These are phyloP conservation scores for Mycena chlorophos DNA, from an alignment of 768 basidiomycete genomes.

Conservation along the genomic window DNA sequence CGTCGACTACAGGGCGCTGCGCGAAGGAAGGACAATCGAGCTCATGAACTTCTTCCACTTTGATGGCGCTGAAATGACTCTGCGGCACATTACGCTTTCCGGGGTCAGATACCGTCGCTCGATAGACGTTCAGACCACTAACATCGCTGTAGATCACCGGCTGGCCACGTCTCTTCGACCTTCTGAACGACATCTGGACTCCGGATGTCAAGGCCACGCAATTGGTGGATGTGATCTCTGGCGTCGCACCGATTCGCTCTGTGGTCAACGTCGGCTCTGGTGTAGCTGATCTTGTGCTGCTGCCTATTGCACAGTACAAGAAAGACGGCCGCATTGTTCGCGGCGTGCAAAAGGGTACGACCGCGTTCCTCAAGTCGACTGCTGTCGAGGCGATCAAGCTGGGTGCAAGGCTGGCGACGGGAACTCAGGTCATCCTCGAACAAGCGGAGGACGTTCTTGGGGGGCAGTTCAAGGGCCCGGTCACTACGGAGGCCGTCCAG, in stretches of 20 bases:
- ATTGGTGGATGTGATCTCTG: constrained; percentile 93
- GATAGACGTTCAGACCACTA: constrained; percentile 3
- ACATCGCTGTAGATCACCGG: constrained; percentile 72
- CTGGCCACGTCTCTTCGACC: constrained; percentile 86
- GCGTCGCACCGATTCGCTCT: constrained; percentile 93
- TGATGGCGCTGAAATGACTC: constrained; percentile 96
- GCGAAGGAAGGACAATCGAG: constrained; percentile 90
- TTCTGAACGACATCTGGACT: constrained; percentile 97
- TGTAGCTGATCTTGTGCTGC: constrained; percentile 90
- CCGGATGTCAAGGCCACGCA: constrained; percentile 99
- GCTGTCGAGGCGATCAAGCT: constrained; percentile 95
- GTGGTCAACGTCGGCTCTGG: constrained; percentile 97
- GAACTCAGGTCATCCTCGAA: constrained; percentile 96
- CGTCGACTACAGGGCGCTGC: constrained; percentile 89
- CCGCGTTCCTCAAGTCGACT: constrained; percentile 89
- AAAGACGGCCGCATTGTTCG: constrained; percentile 92
- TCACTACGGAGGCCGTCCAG: constrained; percentile 69
- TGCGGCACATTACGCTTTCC: constrained; percentile 87
- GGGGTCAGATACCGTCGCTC: constrained; percentile 60
- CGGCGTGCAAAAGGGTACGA: constrained; percentile 92
- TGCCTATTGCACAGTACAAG: constrained; percentile 96
- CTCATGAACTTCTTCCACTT: constrained; percentile 99
- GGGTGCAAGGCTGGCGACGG: constrained; percentile 90
- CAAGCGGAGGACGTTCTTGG: constrained; percentile 91
- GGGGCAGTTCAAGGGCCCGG: constrained; percentile 64